phyloP scores from a whole-genome alignment of 768 basidiomycete species.

The Boletellus ananas region DNA sequence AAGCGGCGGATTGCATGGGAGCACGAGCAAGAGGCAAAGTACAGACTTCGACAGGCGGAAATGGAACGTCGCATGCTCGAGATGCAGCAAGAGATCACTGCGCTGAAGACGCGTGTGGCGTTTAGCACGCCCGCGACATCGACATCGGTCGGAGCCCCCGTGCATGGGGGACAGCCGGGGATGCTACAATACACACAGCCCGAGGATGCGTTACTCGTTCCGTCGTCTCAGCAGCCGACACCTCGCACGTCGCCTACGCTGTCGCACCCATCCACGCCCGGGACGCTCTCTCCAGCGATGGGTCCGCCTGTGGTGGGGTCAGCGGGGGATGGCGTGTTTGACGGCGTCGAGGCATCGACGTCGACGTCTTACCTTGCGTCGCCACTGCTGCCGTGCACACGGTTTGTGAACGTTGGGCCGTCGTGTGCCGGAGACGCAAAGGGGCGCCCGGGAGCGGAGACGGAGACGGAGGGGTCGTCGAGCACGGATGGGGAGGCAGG shows the following conservation, averaged over 20 bases:
- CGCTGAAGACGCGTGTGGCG: constrained; percentile 41
- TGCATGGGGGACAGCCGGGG: background rate
- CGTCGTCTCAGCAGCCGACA: constrained; percentile 26
- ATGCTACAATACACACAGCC: constrained; percentile 9
- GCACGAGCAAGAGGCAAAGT: constrained; percentile 61
- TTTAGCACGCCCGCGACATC: constrained; percentile 15
- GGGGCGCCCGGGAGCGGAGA: constrained; percentile 31
- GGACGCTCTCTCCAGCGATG: constrained; percentile 17
- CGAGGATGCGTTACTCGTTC: constrained; percentile 2
- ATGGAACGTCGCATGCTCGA: constrained; percentile 53
- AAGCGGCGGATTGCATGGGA: constrained; percentile 65
- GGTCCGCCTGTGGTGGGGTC: constrained; percentile 12
- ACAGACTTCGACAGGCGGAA: constrained; percentile 50
- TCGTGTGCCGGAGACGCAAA: constrained; percentile 13
- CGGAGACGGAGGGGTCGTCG: constrained; percentile 37
- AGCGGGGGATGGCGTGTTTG: constrained; percentile 1
- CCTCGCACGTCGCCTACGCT: constrained; percentile 29
- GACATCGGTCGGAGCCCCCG: constrained; percentile 1
- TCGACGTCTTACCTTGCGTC: constrained; percentile 10
- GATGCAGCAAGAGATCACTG: constrained; percentile 51
- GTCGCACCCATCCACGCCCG: constrained; percentile 27
- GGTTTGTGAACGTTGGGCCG: constrained; percentile 19
- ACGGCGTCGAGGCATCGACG: constrained; percentile 5
- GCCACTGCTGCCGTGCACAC: constrained; percentile 13
- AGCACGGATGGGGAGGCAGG: constrained; percentile 35